Conservation (phyloP, 2,329 filamentous ascomycete genomes). For the Ceratocystis diversiconidia region DNA sequence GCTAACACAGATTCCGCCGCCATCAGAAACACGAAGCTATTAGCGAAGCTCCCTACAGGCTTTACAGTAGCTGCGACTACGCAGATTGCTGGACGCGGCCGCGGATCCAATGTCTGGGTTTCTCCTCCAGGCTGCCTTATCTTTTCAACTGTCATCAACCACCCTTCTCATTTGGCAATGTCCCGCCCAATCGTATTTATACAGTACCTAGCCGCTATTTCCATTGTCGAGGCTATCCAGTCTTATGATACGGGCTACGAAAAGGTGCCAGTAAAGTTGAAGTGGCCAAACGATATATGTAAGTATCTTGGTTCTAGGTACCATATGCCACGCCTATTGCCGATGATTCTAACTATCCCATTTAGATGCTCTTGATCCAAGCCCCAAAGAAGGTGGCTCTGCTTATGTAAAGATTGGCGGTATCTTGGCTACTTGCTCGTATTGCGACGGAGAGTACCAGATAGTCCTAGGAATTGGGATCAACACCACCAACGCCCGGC, state of each 20-base stretch:
- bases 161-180: slow-evolving; percentile 56
- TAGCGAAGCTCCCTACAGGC: slow-evolving; percentile 65
- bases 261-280: slow-evolving; percentile 66
- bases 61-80: slow-evolving; percentile 78
- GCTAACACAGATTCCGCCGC: background rate
- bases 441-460: slow-evolving; percentile 62
- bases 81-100: slow-evolving; percentile 74
- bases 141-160: slow-evolving; percentile 77
- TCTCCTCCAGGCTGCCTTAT: slow-evolving; percentile 75
- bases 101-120: slow-evolving; percentile 89
- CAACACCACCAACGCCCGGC: slow-evolving; percentile 70
- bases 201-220: slow-evolving; percentile 82
- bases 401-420: slow-evolving; percentile 81
- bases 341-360: background rate
- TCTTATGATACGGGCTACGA: slow-evolving; percentile 65
- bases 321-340: background rate
- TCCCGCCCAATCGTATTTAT: slow-evolving; percentile 78
- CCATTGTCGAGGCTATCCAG: slow-evolving; percentile 70
- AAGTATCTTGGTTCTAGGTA: slow-evolving; percentile 25
- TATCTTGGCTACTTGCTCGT: slow-evolving; percentile 80
- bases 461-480: slow-evolving; percentile 76
- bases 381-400: slow-evolving; percentile 31
- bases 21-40: slow-evolving; percentile 57
- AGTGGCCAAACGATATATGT: slow-evolving; percentile 97
- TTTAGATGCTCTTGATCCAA: slow-evolving; percentile 51